Evolutionary conservation across 805 yeast genomes (phyloP).

Genomic region (Pichia deserticola): DNA sequence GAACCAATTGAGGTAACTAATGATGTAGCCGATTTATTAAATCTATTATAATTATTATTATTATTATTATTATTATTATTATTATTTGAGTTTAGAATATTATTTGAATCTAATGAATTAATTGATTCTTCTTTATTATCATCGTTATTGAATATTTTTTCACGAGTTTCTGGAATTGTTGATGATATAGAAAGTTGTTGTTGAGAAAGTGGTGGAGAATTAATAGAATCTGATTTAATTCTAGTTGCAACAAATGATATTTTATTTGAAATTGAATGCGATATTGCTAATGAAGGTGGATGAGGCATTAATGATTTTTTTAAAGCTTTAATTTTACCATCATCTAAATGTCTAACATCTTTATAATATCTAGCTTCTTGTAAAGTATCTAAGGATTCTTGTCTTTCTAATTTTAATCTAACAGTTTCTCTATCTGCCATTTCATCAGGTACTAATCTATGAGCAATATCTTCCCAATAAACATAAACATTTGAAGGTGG

Average conservation of each 20-base stretch:
- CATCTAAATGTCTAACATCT: conserved; percentile 51
- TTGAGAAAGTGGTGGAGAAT: not conserved
- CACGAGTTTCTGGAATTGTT: not conserved
- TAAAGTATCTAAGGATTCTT: conserved; percentile 49
- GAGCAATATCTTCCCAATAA: conserved; percentile 7
- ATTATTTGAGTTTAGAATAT: too few relatives aligned
- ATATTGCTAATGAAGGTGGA: conserved; percentile 9
- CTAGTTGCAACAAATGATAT: not conserved
- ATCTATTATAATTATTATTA: too few relatives aligned
- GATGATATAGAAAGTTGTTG: not conserved
- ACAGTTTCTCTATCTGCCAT: conserved; percentile 29
- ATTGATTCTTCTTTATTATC: not conserved
- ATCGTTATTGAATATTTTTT: not conserved
- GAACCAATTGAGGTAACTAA: too few relatives aligned
- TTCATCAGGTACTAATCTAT: conserved; percentile 13
- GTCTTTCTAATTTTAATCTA: conserved; percentile 39
- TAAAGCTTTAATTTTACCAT: conserved; percentile 64
- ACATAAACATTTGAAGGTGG: conserved; percentile 4
- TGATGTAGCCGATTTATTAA: not conserved
- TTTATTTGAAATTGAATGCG: conserved; percentile 3
- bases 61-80: too few relatives aligned
- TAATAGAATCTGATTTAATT: not conserved
- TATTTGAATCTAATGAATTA: not conserved
- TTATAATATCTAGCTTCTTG: conserved; percentile 58
- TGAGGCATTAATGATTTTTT: conserved; percentile 44